Evolutionary conservation across 495 filamentous ascomycete genomes (phyloP).

Genomic region (Tirmania nivea): DNA sequence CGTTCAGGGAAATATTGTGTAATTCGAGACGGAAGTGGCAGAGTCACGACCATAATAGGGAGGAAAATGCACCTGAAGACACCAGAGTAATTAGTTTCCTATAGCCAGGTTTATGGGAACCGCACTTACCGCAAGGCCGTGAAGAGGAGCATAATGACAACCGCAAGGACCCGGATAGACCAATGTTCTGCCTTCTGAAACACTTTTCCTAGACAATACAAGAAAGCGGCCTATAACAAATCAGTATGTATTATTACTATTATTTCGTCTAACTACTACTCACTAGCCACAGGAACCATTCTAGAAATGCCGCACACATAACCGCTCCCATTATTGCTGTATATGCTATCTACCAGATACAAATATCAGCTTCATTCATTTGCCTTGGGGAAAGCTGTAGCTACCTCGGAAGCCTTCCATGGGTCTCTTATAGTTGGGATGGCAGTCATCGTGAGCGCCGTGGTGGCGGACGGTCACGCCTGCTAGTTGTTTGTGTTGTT

Average conservation of each 20-base stretch:
- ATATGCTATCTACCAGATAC: constrained; percentile 45
- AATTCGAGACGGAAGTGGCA: constrained; percentile 58
- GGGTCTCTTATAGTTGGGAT: constrained; percentile 7
- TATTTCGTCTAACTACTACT: neutral
- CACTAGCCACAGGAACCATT: constrained; percentile 84
- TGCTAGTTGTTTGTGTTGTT: too few relatives aligned
- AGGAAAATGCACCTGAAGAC: constrained; percentile 54
- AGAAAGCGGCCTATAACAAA: constrained; percentile 37
- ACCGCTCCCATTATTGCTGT: constrained; percentile 60
- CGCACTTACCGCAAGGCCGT: constrained; percentile 43
- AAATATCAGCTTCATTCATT: constrained; percentile 7
- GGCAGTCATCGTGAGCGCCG: too few relatives aligned
- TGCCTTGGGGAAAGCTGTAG: neutral
- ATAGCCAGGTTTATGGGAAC: neutral
- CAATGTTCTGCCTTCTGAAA: constrained; percentile 77
- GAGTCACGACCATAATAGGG: constrained; percentile 83
- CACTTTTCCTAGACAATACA: constrained; percentile 78
- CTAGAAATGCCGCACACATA: constrained; percentile 65
- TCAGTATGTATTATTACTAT: constrained; percentile 1
- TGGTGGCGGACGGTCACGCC: too few relatives aligned
- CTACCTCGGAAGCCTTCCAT: constrained; percentile 16
- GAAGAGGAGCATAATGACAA: constrained; percentile 55
- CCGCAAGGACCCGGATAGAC: constrained; percentile 53
- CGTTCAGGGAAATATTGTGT: constrained; percentile 42
- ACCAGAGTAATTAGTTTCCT: constrained; percentile 2